A percentile compares a stretch with the other conserved stretches of the same genome.
Conservation (phyloP, 2,329 filamentous ascomycete genomes). For the Beauveria varroae region DNA sequence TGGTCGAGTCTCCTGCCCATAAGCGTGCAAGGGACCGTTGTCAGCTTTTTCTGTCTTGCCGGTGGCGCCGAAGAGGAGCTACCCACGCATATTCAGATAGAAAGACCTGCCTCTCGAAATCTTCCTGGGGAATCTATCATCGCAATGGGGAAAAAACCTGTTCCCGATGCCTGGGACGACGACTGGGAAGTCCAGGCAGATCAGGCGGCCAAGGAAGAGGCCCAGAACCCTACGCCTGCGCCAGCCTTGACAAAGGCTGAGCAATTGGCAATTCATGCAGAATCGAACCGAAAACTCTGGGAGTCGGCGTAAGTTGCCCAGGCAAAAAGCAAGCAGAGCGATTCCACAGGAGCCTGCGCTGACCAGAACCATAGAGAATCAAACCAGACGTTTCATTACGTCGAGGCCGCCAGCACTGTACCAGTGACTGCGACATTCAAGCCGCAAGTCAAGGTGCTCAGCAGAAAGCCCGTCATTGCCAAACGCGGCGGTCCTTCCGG, state of each 20-base stretch:
- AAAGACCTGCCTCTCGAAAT: background rate
- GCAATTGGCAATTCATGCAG: constrained; percentile 69
- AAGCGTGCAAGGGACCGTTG: constrained; percentile 7
- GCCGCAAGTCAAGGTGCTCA: constrained; percentile 74
- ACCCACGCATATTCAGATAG: background rate
- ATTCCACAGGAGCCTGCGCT: background rate
- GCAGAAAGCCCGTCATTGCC: constrained; percentile 66
- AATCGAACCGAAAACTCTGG: constrained; percentile 82
- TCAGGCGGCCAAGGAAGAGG: constrained; percentile 31
- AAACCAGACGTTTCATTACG: constrained; percentile 65
- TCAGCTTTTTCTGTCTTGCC: background rate
- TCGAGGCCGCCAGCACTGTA: constrained; percentile 56
- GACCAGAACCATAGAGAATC: constrained; percentile 50
- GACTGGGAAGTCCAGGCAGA: constrained; percentile 83
- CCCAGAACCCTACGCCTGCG: constrained; percentile 28
- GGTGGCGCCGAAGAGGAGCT: background rate
- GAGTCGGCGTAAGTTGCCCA: constrained; percentile 63
- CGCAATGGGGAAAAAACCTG: constrained; percentile 22
- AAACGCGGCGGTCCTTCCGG: constrained; percentile 49
- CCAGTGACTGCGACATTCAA: constrained; percentile 66
- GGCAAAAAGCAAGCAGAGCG: background rate
- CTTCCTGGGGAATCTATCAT: too few species aligned
- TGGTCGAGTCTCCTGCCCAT: constrained; percentile 9
- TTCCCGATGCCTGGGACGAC: constrained; percentile 82
- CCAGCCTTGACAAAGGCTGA: constrained; percentile 62